Conservation (phyloP, 2,329 filamentous ascomycete species). For the Aspergillus vadensis region DNA sequence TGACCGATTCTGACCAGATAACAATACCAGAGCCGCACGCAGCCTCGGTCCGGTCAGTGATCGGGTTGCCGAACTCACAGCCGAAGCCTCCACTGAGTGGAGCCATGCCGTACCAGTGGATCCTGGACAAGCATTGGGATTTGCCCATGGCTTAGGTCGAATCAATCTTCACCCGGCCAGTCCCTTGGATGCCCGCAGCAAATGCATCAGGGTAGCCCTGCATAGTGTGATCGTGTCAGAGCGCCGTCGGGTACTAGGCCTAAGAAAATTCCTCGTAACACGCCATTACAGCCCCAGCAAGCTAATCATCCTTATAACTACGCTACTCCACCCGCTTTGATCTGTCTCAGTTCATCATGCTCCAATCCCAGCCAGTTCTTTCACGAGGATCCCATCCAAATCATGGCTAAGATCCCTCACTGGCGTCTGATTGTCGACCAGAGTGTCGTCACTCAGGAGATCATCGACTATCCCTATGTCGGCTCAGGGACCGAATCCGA, state of each 20-base stretch:
- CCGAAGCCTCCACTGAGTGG: background rate
- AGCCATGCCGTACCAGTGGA: background rate
- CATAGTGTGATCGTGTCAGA: background rate
- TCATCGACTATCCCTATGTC: slow-evolving; percentile 34
- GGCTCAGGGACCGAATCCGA: slow-evolving; percentile 47
- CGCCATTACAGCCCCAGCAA: background rate
- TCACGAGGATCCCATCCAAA: background rate
- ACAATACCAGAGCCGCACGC: background rate
- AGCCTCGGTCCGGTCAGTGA: background rate
- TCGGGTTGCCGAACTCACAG: slow-evolving; percentile 3
- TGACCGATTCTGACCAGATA: background rate
- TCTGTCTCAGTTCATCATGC: background rate
- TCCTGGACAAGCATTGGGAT: background rate
- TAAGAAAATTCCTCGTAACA: background rate
- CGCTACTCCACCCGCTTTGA: background rate
- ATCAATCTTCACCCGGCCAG: background rate
- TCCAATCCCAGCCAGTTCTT: background rate
- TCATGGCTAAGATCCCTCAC: slow-evolving; percentile 32
- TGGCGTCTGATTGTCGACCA: slow-evolving; percentile 37
- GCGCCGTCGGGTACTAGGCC: background rate
- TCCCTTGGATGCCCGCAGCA: background rate
- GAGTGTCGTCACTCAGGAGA: slow-evolving; percentile 38
- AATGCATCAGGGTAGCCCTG: background rate
- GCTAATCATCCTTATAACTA: background rate
- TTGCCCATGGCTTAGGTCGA: background rate